Conservation (phyloP, 306 rosid species). For the Leucaena leucocephala region DNA sequence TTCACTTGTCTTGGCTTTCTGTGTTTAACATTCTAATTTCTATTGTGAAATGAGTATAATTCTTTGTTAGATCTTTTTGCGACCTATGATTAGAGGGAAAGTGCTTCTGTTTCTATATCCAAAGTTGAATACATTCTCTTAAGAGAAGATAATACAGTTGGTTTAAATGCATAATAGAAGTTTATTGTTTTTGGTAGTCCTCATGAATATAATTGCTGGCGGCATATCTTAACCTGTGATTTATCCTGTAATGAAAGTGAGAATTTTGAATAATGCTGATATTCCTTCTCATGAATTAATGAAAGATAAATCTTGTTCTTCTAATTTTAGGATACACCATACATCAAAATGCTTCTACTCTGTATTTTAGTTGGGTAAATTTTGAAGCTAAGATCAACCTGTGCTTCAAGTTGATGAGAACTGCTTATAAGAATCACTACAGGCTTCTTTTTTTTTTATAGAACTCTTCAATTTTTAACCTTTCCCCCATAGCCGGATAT, state of each 20-base stretch:
- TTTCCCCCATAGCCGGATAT: not conserved
- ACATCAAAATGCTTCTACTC: not conserved
- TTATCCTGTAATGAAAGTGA: constrained; percentile 5
- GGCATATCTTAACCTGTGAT: constrained; percentile 3
- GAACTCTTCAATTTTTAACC: not conserved
- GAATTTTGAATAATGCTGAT: not conserved
- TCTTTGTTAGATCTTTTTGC: not conserved
- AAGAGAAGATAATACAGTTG: constrained; percentile 21
- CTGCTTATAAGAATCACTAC: not conserved
- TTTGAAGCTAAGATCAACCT: not conserved
- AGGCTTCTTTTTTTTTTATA: not conserved
- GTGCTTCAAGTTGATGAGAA: not conserved
- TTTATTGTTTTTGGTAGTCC: not conserved
- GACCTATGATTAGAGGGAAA: constrained; percentile 7
- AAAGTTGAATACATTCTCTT: not conserved
- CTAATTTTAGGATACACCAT: not conserved
- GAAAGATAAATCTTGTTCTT: constrained; percentile 15
- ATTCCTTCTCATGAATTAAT: constrained; percentile 15
- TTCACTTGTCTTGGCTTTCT: constrained; percentile 24
- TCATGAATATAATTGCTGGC: not conserved
- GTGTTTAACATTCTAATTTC: not conserved
- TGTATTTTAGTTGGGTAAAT: not conserved
- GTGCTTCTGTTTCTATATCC: not conserved
- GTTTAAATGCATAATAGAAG: constrained; percentile 4
- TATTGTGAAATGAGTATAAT: not conserved